A percentile compares a stretch with the other conserved stretches of the same genome.
Evolutionary conservation across 208 protist genomes (phyloP).

Genomic region (Trypanosoma vivax): DNA sequence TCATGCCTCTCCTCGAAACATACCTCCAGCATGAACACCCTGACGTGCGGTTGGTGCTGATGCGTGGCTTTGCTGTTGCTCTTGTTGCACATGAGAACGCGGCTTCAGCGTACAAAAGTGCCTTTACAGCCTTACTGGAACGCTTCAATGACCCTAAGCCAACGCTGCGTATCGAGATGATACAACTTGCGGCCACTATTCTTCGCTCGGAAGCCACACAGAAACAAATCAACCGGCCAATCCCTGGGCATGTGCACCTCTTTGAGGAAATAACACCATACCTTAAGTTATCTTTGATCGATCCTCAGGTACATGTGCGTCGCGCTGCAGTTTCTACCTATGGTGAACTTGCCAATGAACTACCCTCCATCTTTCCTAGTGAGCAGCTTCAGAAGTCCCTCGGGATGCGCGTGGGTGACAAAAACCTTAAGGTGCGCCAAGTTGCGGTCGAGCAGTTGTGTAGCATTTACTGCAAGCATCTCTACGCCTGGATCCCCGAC

Average conservation of each 20-base stretch:
- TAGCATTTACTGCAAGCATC: conserved; percentile 37
- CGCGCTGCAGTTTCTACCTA: conserved; percentile 33
- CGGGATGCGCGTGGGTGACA: conserved; percentile 51
- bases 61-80: conserved; percentile 42
- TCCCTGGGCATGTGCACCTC: neutral
- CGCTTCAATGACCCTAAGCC: conserved; percentile 42
- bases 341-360: conserved; percentile 24
- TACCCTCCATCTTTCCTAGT: conserved; percentile 16
- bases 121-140: conserved; percentile 24
- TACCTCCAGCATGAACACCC: conserved; percentile 33
- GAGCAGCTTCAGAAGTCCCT: conserved; percentile 32
- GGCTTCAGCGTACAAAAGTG: conserved; percentile 19
- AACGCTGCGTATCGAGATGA: conserved; percentile 44
- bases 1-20: conserved; percentile 29
- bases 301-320: conserved; percentile 48
- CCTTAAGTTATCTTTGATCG: conserved; percentile 31
- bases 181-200: conserved; percentile 20
- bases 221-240: neutral
- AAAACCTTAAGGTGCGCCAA: conserved; percentile 49
- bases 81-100: conserved; percentile 33
- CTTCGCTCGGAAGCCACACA: conserved; percentile 4
- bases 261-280: conserved; percentile 19
- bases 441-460: conserved; percentile 43
- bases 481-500: conserved; percentile 56
- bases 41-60: conserved; percentile 46